phyloP scores from a whole-genome alignment of 2,329 filamentous ascomycete genomes.

The Venturia aucupariae region DNA sequence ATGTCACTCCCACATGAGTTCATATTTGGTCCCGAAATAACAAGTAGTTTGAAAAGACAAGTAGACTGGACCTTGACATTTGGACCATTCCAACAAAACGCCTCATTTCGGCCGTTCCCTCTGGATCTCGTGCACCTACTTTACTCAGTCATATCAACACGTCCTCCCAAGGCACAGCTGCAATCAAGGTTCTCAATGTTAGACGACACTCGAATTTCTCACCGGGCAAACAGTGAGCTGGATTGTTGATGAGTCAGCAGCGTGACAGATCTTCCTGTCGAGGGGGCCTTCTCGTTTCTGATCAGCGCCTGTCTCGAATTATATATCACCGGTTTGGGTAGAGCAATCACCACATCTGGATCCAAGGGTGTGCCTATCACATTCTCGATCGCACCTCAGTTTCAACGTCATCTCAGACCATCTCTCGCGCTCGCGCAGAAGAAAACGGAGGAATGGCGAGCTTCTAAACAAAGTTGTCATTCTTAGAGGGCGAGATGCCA shows the following conservation, averaged over 20 bases:
- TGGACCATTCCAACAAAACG: neutral
- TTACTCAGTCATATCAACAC: neutral
- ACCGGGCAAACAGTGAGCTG: neutral
- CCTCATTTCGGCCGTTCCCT: neutral
- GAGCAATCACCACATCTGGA: neutral
- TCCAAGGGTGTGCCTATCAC: neutral
- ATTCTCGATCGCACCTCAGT: neutral
- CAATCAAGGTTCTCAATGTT: neutral
- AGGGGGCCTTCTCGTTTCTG: neutral
- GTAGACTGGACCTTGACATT: neutral
- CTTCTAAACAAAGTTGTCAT: neutral
- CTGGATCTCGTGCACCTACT: neutral
- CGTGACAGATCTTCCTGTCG: neutral
- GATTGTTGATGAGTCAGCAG: neutral
- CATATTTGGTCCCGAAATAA: neutral
- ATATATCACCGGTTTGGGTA: neutral
- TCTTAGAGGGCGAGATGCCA: neutral
- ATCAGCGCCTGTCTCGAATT: neutral
- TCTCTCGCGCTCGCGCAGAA: neutral
- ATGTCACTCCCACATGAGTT: constrained; percentile 1
- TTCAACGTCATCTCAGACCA: neutral
- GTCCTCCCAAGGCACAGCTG: neutral
- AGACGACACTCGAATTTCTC: neutral
- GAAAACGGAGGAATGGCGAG: neutral
- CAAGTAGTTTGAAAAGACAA: neutral